A percentile compares a stretch with the other conserved stretches of the same genome.
phyloP scores from a whole-genome alignment of 208 protist species.

The Acanthamoeba culbertsoni region DNA sequence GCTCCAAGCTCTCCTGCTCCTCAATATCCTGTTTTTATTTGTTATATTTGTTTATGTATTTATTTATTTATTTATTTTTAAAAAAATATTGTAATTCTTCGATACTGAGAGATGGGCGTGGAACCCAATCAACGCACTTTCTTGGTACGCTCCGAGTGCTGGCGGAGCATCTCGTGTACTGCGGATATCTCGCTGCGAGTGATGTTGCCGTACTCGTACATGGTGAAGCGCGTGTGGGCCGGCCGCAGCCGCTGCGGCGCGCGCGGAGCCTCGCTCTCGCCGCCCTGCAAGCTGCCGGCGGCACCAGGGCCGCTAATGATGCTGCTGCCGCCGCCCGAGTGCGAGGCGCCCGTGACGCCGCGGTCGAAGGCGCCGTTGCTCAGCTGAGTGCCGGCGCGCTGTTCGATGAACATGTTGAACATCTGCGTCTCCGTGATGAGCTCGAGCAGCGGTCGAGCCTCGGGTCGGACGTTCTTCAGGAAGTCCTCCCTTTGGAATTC shows the following conservation, averaged over 20 bases:
- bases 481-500: not conserved
- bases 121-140: not conserved
- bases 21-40: conserved; percentile 52
- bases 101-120: too few species aligned
- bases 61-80: too few species aligned
- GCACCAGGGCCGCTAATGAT: too few species aligned
- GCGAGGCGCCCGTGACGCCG: not conserved
- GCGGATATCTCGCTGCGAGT: conserved; percentile 42
- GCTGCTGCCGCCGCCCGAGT: too few species aligned
- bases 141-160: not conserved
- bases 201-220: conserved; percentile 61
- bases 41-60: too few species aligned
- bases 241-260: conserved; percentile 22
- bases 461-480: not conserved
- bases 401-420: conserved; percentile 56
- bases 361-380: conserved; percentile 41
- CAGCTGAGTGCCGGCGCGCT: not conserved
- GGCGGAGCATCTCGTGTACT: conserved; percentile 24
- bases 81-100: too few species aligned
- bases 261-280: not conserved
- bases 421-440: conserved; percentile 60
- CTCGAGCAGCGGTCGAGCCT: conserved; percentile 10
- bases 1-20: conserved; percentile 40
- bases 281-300: too few species aligned
- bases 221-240: conserved; percentile 58